Evolutionary conservation across 164 flowering plant species (phyloP).

Genomic region (Annona cherimola): DNA sequence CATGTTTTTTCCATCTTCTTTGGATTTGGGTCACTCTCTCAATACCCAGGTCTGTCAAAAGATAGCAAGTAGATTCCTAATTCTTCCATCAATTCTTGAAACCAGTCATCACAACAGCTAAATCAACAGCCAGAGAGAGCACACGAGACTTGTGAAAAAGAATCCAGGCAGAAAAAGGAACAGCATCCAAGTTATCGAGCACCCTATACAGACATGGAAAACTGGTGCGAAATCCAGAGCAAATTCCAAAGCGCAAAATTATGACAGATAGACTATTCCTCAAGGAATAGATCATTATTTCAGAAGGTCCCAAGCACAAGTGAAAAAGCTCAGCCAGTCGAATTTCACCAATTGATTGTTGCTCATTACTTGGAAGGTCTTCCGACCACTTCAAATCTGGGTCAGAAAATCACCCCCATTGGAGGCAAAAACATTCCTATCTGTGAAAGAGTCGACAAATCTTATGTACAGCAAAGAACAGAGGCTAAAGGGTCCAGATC

Average conservation of each 20-base stretch:
- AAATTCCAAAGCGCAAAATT: not conserved
- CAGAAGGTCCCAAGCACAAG: not conserved
- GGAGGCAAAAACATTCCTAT: not conserved
- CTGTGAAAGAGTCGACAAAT: not conserved
- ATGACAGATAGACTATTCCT: not conserved
- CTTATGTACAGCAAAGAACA: not conserved
- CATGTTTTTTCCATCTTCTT: constrained; percentile 39
- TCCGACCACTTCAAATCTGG: not conserved
- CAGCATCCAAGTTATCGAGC: not conserved
- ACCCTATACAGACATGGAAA: not conserved
- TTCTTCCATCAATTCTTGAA: constrained; percentile 51
- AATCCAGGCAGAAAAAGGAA: not conserved
- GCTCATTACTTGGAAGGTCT: too few relatives aligned
- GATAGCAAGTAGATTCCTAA: constrained; percentile 48
- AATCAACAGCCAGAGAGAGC: not conserved
- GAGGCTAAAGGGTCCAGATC: not conserved
- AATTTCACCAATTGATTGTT: not conserved
- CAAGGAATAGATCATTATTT: not conserved
- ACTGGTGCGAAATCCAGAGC: not conserved
- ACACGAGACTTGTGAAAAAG: not conserved
- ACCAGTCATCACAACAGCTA: not conserved
- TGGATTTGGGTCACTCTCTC: constrained; percentile 75
- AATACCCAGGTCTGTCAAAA: constrained; percentile 75
- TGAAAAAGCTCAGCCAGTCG: not conserved
- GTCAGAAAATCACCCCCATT: not conserved